These are phyloP conservation scores for Graphilbum fragrans DNA, from an alignment of 2,329 filamentous ascomycete species.

Conservation along the genomic window DNA sequence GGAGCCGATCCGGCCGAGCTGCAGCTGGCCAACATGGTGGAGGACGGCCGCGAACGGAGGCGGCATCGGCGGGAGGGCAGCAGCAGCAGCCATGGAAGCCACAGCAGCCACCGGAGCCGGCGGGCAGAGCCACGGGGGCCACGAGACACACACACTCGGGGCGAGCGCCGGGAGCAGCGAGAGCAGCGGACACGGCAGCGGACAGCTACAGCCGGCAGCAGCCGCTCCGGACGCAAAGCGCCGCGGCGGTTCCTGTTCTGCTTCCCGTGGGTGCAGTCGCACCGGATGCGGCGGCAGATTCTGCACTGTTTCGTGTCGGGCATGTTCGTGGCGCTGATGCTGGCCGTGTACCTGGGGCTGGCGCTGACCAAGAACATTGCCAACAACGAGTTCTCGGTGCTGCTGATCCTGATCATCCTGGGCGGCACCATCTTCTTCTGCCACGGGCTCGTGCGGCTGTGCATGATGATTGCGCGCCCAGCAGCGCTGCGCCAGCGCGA, in stretches of 20 bases:
- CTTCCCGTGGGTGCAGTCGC: constrained; percentile 42
- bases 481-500: constrained; percentile 17
- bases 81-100: constrained; percentile 1
- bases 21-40: constrained; percentile 31
- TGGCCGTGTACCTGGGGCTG: constrained; percentile 60
- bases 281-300: constrained; percentile 40
- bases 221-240: constrained; percentile 7
- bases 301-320: constrained; percentile 55
- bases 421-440: constrained; percentile 67
- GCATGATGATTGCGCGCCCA: constrained; percentile 48
- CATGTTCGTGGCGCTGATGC: constrained; percentile 41
- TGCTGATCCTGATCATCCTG: constrained; percentile 68
- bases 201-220: background rate
- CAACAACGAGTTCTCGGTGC: constrained; percentile 62
- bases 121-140: background rate
- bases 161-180: background rate
- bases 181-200: constrained; percentile 2
- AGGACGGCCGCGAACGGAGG: constrained; percentile 23
- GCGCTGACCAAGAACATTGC: constrained; percentile 51
- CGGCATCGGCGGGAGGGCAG: constrained; percentile 4
- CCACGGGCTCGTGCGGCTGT: constrained; percentile 63
- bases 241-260: constrained; percentile 38
- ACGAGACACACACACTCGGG: no score
- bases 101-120: constrained; percentile 3
- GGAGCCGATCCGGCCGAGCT: constrained; percentile 36